Base-by-base conservation (phyloP, 1,284 basidiomycete genomes). In the Crepidotus sp. region DNA sequence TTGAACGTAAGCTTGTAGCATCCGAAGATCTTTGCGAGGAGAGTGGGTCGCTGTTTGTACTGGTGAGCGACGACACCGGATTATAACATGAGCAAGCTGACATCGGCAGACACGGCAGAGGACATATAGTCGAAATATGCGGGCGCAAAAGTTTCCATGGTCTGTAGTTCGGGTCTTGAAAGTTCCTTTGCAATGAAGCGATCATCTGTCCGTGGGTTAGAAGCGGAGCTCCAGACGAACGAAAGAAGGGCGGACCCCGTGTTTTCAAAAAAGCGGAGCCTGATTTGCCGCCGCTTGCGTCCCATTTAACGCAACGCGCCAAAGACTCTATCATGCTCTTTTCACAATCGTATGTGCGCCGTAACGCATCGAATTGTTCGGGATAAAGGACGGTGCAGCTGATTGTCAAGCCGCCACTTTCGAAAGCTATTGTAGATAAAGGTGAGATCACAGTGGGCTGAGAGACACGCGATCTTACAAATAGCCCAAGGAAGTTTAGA, bases 161-260 rank as follows among this genome's bases (percentile, higher is more conserved):
- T 88, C 59, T 97, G 91, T 56, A 98, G 72, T 62, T 99, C 96
- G 30, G 88, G 74, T 45, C 81, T 76, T 0, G 93, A 96, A 24
- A 98, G 77, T 59, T 97, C 95, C 60, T 99, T 99, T 36, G 96
- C 91, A 54, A 99, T 94, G 69, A 98, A 95, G 3, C 96, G 90
- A 60, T 98, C 93, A 61, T 99, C 96, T 90, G 31, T 6, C 1
- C 11, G 18, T 13, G 55, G 30, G 39, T 9, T 29, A 49, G 11
- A 13, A 48, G 36, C n/a, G 10, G 21, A 22, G 15, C 13, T 11
- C 17, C 7, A n/a, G 36, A 6, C 3, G n/a, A 15, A n/a, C 9
- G 18, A 35, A 39, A 0, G 9, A 44, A 6, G 35, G 0, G 25
- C 40, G 15, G 15, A 90, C 92, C 92, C 70, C 82, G 74, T 8